These are phyloP conservation scores for Borovskyia barvae DNA, from an alignment of 208 protist genomes.

Conservation along the genomic window DNA sequence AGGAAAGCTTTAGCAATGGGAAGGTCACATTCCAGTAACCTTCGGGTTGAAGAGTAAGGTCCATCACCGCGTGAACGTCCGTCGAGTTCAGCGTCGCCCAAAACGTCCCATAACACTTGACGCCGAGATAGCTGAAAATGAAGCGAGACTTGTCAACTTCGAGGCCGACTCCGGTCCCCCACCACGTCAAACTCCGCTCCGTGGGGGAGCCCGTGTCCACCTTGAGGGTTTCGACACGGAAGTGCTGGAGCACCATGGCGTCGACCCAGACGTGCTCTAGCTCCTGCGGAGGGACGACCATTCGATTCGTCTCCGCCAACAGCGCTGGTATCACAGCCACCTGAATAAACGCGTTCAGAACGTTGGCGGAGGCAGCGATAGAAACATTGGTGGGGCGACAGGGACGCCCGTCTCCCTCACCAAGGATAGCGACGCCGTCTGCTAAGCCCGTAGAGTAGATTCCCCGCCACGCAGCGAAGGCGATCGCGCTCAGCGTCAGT, in stretches of 20 bases:
- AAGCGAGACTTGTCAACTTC: slow-evolving; percentile 54
- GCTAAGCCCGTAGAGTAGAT: too few species aligned
- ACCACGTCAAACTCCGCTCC: slow-evolving; percentile 28
- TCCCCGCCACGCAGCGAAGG: too few species aligned
- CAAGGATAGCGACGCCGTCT: too few species aligned
- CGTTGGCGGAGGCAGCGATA: slow-evolving; percentile 1
- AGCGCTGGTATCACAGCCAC: slow-evolving; percentile 15
- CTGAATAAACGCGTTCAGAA: slow-evolving; percentile 16
- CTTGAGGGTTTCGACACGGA: slow-evolving; percentile 23
- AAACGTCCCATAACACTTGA: slow-evolving; percentile 39
- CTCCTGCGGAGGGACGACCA: slow-evolving; percentile 34
- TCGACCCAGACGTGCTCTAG: slow-evolving; percentile 40
- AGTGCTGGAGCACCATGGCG: slow-evolving; percentile 37
- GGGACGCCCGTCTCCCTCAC: neutral
- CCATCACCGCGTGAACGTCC: slow-evolving; percentile 15
- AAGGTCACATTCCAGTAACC: slow-evolving; percentile 30
- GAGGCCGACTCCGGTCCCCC: slow-evolving; percentile 21
- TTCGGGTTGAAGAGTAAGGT: slow-evolving; percentile 26
- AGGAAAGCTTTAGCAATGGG: slow-evolving; percentile 21
- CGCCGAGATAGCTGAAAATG: slow-evolving; percentile 20
- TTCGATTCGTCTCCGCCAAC: slow-evolving; percentile 12
- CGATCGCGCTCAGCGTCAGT: too few species aligned
- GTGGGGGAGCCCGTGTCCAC: slow-evolving; percentile 18
- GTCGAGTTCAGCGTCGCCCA: slow-evolving; percentile 31
- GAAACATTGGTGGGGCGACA: slow-evolving; percentile 7